A percentile compares a stretch with the other conserved stretches of the same genome.
phyloP scores from a whole-genome alignment of 2,329 filamentous ascomycete species.

The Sarocladium strictum region DNA sequence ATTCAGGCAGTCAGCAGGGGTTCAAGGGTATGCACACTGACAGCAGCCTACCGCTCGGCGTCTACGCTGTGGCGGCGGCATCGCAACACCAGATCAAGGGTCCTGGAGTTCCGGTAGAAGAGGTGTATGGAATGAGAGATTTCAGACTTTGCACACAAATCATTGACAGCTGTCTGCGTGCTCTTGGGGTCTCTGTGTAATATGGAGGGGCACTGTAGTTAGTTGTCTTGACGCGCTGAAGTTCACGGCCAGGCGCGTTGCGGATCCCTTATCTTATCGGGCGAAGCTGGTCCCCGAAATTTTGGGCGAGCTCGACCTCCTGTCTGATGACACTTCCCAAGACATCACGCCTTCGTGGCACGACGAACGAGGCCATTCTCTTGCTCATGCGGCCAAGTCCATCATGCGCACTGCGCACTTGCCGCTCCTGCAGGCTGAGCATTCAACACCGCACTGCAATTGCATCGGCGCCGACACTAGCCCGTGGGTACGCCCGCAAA shows the following conservation, averaged over 20 bases:
- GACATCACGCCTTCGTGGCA: background rate
- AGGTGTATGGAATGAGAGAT: no score
- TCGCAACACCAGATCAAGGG: no score
- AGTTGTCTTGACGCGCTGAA: no score
- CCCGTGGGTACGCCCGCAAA: background rate
- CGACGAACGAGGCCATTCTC: background rate
- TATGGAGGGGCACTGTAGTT: background rate
- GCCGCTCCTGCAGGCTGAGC: constrained; percentile 26
- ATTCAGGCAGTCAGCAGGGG: constrained; percentile 7
- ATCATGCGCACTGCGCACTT: constrained; percentile 25
- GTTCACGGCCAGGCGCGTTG: background rate
- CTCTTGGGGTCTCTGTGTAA: no score
- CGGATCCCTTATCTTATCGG: constrained; percentile 16
- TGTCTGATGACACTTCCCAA: background rate
- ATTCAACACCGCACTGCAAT: constrained; percentile 17
- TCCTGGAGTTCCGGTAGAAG: no score
- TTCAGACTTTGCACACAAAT: no score
- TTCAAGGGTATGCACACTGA: background rate
- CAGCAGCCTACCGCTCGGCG: constrained; percentile 24
- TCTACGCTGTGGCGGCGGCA: constrained; percentile 27
- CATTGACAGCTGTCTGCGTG: no score
- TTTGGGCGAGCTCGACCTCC: constrained; percentile 2
- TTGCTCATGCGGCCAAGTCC: constrained; percentile 29
- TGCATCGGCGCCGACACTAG: background rate
- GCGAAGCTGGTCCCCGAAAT: constrained; percentile 6